Conservation (phyloP, 2,329 filamentous ascomycete genomes). For the Hortaea werneckii region DNA sequence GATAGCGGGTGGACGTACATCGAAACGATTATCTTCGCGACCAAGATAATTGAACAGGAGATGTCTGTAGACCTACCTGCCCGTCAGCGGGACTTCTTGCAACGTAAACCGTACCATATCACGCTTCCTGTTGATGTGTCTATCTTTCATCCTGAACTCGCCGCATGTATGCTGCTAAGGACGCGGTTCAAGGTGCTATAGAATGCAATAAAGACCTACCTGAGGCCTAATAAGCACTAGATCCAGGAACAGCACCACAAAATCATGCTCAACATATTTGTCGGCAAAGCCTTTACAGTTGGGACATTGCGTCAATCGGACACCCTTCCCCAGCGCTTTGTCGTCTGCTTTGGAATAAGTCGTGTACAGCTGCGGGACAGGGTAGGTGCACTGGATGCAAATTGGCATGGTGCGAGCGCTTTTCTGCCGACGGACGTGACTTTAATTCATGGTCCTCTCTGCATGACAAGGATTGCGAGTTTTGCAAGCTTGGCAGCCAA, state of each 20-base stretch:
- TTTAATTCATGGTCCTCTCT: not conserved
- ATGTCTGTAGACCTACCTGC: conserved; percentile 83
- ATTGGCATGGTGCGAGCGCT: conserved; percentile 8
- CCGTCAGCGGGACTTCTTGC: not conserved
- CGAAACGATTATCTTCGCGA: conserved; percentile 57
- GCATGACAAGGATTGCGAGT: too few relatives aligned
- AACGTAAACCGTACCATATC: not conserved
- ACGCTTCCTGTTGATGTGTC: not conserved
- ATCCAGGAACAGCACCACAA: conserved; percentile 95
- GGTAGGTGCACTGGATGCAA: conserved; percentile 26
- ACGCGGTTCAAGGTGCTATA: not conserved
- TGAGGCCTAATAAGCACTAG: conserved; percentile 95
- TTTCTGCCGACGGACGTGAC: too few relatives aligned
- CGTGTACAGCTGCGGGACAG: conserved; percentile 48
- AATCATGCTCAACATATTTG: conserved; percentile 99
- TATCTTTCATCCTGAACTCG: too few relatives aligned
- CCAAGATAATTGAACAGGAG: conserved; percentile 89
- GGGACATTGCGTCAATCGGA: conserved; percentile 90
- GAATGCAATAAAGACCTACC: conserved; percentile 36
- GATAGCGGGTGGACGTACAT: conserved; percentile 38
- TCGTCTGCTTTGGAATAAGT: conserved; percentile 89
- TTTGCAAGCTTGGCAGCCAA: too few relatives aligned
- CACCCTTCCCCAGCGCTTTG: conserved; percentile 81
- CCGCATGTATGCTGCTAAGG: not conserved
- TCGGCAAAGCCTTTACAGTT: conserved; percentile 91